Conservation (phyloP, 192 early-diverging fungal species). For the Chytriomyces sp. region DNA sequence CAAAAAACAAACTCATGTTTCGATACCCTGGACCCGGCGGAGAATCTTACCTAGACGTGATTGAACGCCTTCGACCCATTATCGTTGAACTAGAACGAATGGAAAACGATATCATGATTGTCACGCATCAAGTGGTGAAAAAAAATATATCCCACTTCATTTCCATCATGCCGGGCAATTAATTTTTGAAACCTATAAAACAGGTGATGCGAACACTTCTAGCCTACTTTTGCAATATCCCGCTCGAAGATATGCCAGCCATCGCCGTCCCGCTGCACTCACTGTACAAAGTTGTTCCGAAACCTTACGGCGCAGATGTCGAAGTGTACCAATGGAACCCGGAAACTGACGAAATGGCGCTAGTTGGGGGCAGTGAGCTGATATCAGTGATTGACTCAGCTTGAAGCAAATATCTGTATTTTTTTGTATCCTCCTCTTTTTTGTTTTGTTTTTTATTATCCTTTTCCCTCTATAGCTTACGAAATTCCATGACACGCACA, state of each 20-base stretch:
- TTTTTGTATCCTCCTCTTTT: too few relatives aligned
- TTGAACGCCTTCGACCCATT: slow-evolving; percentile 88
- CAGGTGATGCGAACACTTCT: slow-evolving; percentile 77
- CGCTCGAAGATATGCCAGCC: slow-evolving; percentile 78
- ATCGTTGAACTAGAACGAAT: slow-evolving; percentile 95
- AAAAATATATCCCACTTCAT: not conserved
- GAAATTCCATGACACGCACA: too few relatives aligned
- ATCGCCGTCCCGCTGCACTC: slow-evolving; percentile 82
- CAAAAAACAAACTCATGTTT: slow-evolving; percentile 87
- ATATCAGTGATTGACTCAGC: too few relatives aligned
- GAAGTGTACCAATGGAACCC: slow-evolving; percentile 35
- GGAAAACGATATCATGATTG: slow-evolving; percentile 81
- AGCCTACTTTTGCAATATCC: slow-evolving; percentile 86
- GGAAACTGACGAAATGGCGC: slow-evolving; percentile 36
- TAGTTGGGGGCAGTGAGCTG: slow-evolving; percentile 31
- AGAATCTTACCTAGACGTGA: slow-evolving; percentile 91
- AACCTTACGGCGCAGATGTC: slow-evolving; percentile 78
- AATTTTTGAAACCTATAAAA: not conserved
- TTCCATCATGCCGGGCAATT: not conserved
- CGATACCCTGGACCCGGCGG: slow-evolving; percentile 96
- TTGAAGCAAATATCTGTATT: too few relatives aligned
- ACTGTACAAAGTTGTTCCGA: slow-evolving; percentile 80
- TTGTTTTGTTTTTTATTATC: too few relatives aligned
- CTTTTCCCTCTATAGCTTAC: too few relatives aligned
- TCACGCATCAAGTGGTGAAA: slow-evolving; percentile 91